Evolutionary conservation across 164 flowering plant genomes (phyloP).

Genomic region (Macadamia tetraphylla): DNA sequence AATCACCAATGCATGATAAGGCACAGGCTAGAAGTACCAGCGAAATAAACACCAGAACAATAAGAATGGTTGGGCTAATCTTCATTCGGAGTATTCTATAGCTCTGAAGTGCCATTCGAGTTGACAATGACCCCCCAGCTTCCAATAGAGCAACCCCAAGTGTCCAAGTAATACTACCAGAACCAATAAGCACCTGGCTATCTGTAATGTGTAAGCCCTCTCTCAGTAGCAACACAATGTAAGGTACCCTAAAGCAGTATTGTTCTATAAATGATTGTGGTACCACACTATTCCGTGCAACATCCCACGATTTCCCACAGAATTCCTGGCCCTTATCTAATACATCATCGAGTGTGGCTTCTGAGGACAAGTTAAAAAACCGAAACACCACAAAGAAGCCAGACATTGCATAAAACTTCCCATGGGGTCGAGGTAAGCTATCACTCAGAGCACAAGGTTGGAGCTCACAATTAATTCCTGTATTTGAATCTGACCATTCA

Average conservation of each 20-base stretch:
- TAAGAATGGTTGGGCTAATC: conserved; percentile 49
- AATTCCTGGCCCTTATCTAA: conserved; percentile 78
- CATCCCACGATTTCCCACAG: conserved; percentile 77
- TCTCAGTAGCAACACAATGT: conserved; percentile 69
- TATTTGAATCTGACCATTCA: conserved; percentile 66
- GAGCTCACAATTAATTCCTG: conserved; percentile 73
- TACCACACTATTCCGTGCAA: conserved; percentile 71
- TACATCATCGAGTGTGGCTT: conserved; percentile 80
- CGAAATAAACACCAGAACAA: conserved; percentile 44
- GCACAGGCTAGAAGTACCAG: conserved; percentile 54
- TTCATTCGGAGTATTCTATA: conserved; percentile 46
- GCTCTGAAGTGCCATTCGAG: conserved; percentile 30
- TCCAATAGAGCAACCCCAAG: conserved; percentile 89
- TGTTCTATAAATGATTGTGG: conserved; percentile 97
- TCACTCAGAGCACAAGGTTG: conserved; percentile 82
- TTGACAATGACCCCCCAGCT: conserved; percentile 60
- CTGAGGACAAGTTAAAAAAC: conserved; percentile 75
- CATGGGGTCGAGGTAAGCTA: conserved; percentile 63
- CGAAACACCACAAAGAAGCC: conserved; percentile 93
- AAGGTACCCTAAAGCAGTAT: conserved; percentile 96
- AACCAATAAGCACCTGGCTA: conserved; percentile 61
- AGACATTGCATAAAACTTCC: conserved; percentile 85
- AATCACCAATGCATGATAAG: conserved; percentile 50
- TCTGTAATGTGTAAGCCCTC: conserved; percentile 88
- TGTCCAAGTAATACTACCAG: conserved; percentile 99